Percentiles rank a stretch among this genome's conserved stretches.
Evolutionary conservation across 306 rosid species (phyloP).

Genomic region (Albizia julibrissin): DNA sequence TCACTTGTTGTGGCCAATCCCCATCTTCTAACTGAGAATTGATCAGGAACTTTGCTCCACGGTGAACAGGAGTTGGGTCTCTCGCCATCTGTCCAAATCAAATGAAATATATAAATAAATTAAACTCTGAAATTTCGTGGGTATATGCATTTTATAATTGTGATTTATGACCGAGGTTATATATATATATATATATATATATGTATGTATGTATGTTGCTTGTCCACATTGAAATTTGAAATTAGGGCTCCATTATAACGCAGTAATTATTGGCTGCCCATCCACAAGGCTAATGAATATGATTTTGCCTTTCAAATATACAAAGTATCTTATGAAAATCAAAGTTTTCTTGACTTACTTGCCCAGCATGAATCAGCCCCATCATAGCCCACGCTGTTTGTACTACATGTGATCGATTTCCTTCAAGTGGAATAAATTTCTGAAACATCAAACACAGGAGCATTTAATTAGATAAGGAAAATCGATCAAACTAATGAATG

Average conservation of each 20-base stretch:
- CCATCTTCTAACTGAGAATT: slow-evolving; percentile 68
- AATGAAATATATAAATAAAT: background rate
- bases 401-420: slow-evolving; percentile 58
- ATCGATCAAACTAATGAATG: background rate
- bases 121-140: no score
- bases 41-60: slow-evolving; percentile 59
- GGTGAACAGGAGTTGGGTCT: slow-evolving; percentile 60
- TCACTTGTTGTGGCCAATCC: slow-evolving; percentile 69
- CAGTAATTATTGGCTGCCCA: no score
- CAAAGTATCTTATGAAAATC: background rate
- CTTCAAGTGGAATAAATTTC: slow-evolving; percentile 56
- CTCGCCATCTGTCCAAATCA: slow-evolving; percentile 42
- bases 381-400: slow-evolving; percentile 74
- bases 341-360: slow-evolving; percentile 27
- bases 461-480: background rate
- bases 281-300: no score
- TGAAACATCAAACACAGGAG: slow-evolving; percentile 4
- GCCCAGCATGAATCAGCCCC: slow-evolving; percentile 63
- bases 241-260: no score
- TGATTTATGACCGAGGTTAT: no score
- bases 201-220: no score
- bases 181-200: no score
- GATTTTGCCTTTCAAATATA: no score
- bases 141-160: no score
- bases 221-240: no score